These are phyloP conservation scores for Rhodotorula sphaerocarpa DNA, from an alignment of 768 basidiomycete genomes.

Conservation along the genomic window DNA sequence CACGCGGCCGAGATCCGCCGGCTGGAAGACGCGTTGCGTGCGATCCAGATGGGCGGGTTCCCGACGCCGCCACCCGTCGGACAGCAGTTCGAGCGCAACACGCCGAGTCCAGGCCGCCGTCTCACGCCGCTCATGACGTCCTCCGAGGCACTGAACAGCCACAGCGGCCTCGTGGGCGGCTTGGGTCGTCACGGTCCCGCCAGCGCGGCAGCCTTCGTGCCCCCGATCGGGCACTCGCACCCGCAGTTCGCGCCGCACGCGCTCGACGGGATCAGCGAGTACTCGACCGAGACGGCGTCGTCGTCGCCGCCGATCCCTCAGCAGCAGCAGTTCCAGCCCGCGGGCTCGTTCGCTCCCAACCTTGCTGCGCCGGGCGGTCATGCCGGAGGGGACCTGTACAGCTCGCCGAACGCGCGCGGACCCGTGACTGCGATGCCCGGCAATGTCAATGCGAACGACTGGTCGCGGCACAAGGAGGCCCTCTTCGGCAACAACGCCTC, in stretches of 20 bases:
- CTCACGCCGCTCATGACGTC: constrained; percentile 32
- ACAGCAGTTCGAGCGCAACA: background rate
- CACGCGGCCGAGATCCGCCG: constrained; percentile 6
- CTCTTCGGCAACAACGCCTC: constrained; percentile 12
- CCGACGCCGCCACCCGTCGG: background rate
- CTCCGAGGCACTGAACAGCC: constrained; percentile 10
- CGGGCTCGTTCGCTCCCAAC: background rate
- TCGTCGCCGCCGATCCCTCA: background rate
- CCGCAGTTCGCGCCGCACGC: constrained; percentile 1
- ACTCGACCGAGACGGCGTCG: background rate
- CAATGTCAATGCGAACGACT: constrained; percentile 7
- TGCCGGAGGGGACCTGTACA: too few relatives aligned
- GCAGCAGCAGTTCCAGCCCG: constrained; percentile 11
- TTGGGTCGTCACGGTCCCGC: constrained; percentile 46
- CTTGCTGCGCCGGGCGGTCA: too few relatives aligned
- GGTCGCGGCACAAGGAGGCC: constrained; percentile 30
- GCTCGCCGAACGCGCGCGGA: background rate
- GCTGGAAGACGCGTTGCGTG: constrained; percentile 14
- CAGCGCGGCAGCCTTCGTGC: constrained; percentile 50
- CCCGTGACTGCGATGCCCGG: constrained; percentile 29
- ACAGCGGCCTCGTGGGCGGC: background rate
- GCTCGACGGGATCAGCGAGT: constrained; percentile 25
- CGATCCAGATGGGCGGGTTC: constrained; percentile 11
- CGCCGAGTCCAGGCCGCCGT: constrained; percentile 7
- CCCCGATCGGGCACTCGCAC: constrained; percentile 47